Evolutionary conservation across 768 basidiomycete species (phyloP).

Genomic region (Amanita jacksonii): DNA sequence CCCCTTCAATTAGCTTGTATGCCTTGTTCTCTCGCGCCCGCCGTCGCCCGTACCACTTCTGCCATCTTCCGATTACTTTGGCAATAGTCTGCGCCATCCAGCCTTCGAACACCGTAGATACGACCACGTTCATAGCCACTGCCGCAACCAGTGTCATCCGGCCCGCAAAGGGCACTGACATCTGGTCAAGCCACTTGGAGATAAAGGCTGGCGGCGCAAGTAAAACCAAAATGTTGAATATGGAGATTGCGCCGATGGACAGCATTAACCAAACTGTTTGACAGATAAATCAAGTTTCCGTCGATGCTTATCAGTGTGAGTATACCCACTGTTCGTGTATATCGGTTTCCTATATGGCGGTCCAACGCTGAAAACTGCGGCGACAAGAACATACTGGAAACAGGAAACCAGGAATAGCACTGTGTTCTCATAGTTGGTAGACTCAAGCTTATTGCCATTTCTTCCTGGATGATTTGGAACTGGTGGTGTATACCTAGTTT

Average conservation of each 20-base stretch:
- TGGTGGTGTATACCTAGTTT: constrained; percentile 75
- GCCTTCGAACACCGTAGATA: constrained; percentile 69
- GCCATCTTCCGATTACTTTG: constrained; percentile 37
- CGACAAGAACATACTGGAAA: constrained; percentile 97
- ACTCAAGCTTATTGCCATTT: constrained; percentile 64
- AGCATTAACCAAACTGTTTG: constrained; percentile 69
- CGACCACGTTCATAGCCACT: constrained; percentile 57
- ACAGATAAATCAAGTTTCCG: background rate
- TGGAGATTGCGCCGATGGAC: constrained; percentile 56
- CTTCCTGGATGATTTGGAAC: constrained; percentile 29
- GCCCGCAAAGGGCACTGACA: constrained; percentile 61
- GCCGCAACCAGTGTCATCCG: constrained; percentile 60
- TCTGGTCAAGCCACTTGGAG: constrained; percentile 60
- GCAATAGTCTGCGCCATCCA: constrained; percentile 59
- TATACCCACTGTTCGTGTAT: constrained; percentile 82
- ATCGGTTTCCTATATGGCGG: constrained; percentile 93
- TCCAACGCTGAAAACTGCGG: constrained; percentile 95
- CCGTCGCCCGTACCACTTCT: constrained; percentile 34
- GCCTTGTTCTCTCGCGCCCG: constrained; percentile 57
- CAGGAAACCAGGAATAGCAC: constrained; percentile 89
- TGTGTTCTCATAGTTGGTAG: constrained; percentile 88
- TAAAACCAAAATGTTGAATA: constrained; percentile 71
- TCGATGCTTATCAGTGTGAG: background rate
- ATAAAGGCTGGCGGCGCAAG: constrained; percentile 58
- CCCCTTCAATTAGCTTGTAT: constrained; percentile 82